phyloP scores from a whole-genome alignment of 1,284 basidiomycete species.

The Gymnopus androsaceus region DNA sequence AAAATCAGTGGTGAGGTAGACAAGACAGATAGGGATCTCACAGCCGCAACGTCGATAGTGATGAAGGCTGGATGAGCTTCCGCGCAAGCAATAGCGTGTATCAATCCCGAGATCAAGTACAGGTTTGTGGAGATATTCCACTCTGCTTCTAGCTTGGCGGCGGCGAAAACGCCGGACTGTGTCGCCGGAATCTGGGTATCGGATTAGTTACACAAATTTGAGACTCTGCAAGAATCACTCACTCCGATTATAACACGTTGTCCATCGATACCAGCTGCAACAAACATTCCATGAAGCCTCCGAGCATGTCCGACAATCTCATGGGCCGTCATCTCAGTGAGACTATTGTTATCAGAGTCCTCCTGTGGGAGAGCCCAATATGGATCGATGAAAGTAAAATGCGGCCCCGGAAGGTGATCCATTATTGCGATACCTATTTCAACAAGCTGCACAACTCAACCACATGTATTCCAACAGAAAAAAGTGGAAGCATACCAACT shows the following conservation, averaged over 20 bases:
- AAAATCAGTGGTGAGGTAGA: background rate
- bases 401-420: constrained; percentile 44
- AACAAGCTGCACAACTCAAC: constrained; percentile 46
- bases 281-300: constrained; percentile 42
- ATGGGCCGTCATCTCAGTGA: constrained; percentile 26
- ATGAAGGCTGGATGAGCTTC: constrained; percentile 50
- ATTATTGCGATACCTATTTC: constrained; percentile 48
- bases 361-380: constrained; percentile 18
- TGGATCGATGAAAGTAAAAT: constrained; percentile 56
- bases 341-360: background rate
- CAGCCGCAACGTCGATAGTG: constrained; percentile 50
- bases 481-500: background rate
- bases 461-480: background rate
- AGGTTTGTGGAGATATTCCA: constrained; percentile 52
- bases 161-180: constrained; percentile 52
- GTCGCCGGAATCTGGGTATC: constrained; percentile 56
- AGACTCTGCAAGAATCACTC: constrained; percentile 23
- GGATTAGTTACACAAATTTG: background rate
- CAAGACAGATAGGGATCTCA: constrained; percentile 31
- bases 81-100: constrained; percentile 56
- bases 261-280: constrained; percentile 37
- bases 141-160: constrained; percentile 37
- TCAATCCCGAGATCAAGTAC: constrained; percentile 47
- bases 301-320: constrained; percentile 45
- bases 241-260: constrained; percentile 54